Conservation (phyloP, 306 rosid species). For the Urtica urens region DNA sequence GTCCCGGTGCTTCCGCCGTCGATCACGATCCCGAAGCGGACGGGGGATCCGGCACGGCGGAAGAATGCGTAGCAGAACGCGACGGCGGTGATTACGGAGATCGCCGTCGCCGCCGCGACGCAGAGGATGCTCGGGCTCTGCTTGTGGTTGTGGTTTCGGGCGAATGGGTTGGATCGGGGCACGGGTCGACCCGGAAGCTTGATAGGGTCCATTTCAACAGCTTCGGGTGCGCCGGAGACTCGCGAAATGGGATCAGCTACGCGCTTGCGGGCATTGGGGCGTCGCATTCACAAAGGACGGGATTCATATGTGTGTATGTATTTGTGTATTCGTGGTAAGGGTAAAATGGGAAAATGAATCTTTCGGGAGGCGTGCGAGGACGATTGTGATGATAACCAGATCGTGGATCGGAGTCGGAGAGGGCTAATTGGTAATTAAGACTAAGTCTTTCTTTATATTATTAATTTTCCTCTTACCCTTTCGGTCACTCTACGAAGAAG, state of each 20-base stretch:
- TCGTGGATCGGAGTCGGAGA: slow-evolving; percentile 26
- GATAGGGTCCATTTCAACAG: slow-evolving; percentile 48
- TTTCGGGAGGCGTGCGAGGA: neutral
- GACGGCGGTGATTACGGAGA: slow-evolving; percentile 26
- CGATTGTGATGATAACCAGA: neutral
- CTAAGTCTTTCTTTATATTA: no score
- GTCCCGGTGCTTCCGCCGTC: slow-evolving; percentile 94
- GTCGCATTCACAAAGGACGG: slow-evolving; percentile 51
- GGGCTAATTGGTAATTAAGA: slow-evolving; percentile 18
- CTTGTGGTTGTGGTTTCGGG: slow-evolving; percentile 22
- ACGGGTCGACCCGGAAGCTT: slow-evolving; percentile 51
- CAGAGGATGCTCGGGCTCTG: slow-evolving; percentile 15
- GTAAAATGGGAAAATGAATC: no score
- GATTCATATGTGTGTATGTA: no score
- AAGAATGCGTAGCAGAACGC: slow-evolving; percentile 24
- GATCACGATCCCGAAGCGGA: slow-evolving; percentile 45
- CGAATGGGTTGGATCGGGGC: slow-evolving; percentile 50
- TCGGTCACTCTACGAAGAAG: no score
- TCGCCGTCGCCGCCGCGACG: slow-evolving; percentile 13
- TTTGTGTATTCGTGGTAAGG: no score
- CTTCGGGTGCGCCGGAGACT: slow-evolving; percentile 3
- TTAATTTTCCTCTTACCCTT: no score
- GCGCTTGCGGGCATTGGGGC: slow-evolving; percentile 50
- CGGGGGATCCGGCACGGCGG: slow-evolving; percentile 3
- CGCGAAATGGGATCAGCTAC: slow-evolving; percentile 3